Evolutionary conservation across 257 asterid species (phyloP).

Genomic region (Penstemon davidsonii): DNA sequence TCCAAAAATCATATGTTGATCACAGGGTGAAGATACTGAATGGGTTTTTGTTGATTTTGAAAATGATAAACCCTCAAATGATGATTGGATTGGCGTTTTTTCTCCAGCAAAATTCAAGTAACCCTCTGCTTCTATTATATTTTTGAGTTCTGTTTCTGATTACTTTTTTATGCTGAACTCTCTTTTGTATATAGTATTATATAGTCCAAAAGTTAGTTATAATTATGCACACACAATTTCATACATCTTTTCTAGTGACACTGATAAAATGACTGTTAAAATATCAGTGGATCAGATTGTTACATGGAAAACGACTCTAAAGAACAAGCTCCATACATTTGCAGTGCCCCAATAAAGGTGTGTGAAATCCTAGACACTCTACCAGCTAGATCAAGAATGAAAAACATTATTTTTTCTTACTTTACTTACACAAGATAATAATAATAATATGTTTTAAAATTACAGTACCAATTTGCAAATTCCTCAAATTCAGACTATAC

Average conservation of each 20-base stretch:
- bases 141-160: not conserved
- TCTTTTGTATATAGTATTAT: too few relatives aligned
- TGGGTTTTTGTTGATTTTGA: slow-evolving; percentile 57
- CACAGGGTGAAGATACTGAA: slow-evolving; percentile 69
- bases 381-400: not conserved
- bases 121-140: slow-evolving; percentile 16
- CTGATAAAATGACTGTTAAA: slow-evolving; percentile 25
- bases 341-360: slow-evolving; percentile 89
- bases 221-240: not conserved
- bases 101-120: slow-evolving; percentile 95
- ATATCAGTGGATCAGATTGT: slow-evolving; percentile 71
- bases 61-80: slow-evolving; percentile 56
- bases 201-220: too few relatives aligned
- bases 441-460: slow-evolving; percentile 8
- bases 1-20: slow-evolving; percentile 19
- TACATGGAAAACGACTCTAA: slow-evolving; percentile 39
- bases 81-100: slow-evolving; percentile 92
- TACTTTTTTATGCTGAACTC: not conserved
- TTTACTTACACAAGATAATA: slow-evolving; percentile 8
- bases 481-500: slow-evolving; percentile 50
- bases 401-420: slow-evolving; percentile 12
- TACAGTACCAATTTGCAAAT: slow-evolving; percentile 80
- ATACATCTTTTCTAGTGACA: not conserved
- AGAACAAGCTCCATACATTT: slow-evolving; percentile 66
- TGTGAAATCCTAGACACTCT: slow-evolving; percentile 12